Evolutionary conservation across 345 rosid genomes (phyloP), one percentile per base, ranked within the genome.

Genomic region (Eucalyptus sp.): DNA sequence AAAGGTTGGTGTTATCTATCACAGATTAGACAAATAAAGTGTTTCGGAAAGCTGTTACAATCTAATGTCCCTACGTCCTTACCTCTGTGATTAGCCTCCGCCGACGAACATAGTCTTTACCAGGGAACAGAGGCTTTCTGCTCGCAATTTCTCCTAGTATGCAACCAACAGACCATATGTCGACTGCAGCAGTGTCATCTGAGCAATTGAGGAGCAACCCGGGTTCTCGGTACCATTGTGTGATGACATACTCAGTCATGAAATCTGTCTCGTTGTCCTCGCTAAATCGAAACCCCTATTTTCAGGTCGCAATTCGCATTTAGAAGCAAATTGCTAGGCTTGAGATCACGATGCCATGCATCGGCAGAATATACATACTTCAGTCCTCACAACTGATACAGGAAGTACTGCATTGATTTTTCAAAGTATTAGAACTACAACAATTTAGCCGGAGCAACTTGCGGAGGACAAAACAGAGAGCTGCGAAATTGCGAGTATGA

Each of bases 91-190:
- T 92, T 68, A 95, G 96, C 89, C 94, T 93, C 50, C 95, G 94
- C 93, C 92, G 95, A 92, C 91, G 96, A 89, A 94, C 96, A 91
- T 92, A 93, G 87, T 95, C 97, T 92, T 92, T 95, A 29, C 97
- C 95, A 29, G 96, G 97, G 90, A 95, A 94, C 66, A 95, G 90
- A 88, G 97, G 96, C 86, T 95, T 92, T 9, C 95, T 87, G 11
- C 94, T 95, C 90, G 91, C 91, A 33, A 95, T 96, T 91, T 96
- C 98, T 56, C 95, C 98, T 50, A 96, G 92, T 90, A 95, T 95
- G 93, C 98, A 95, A 87, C 98, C 98, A 89, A 94, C 97, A 86
- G 97, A 96, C 98, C 96, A 96, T 13, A 96, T 93, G 90, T 96
- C 98, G 86, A 95, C 94, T 25, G 98, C 96, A 68, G 96, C 98